phyloP scores from a whole-genome alignment of 805 yeast genomes.

The Kurtzmaniella fragi region DNA sequence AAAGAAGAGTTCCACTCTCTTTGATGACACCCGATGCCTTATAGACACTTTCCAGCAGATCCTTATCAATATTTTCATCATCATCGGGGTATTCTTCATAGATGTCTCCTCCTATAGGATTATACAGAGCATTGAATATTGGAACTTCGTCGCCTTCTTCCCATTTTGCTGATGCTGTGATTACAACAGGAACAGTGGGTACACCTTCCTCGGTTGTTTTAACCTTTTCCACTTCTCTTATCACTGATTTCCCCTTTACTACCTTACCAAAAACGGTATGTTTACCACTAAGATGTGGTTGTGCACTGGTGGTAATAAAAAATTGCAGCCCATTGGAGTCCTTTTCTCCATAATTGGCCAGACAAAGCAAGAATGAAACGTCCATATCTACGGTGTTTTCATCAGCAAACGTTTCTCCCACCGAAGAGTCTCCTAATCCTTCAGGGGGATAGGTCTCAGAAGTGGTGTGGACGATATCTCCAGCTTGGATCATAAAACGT shows the following conservation, averaged over 20 bases:
- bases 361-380: slow-evolving; percentile 48
- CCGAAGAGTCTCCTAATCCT: slow-evolving; percentile 22
- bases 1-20: slow-evolving; percentile 59
- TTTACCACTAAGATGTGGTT: slow-evolving; percentile 71
- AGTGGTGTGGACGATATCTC: slow-evolving; percentile 47
- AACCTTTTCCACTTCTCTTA: slow-evolving; percentile 57
- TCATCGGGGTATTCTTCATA: slow-evolving; percentile 80
- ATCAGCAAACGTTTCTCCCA: slow-evolving; percentile 40
- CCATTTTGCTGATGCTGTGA: slow-evolving; percentile 65
- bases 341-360: slow-evolving; percentile 50
- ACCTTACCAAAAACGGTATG: slow-evolving; percentile 78
- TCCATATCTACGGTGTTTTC: slow-evolving; percentile 51
- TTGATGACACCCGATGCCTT: slow-evolving; percentile 54
- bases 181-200: slow-evolving; percentile 39
- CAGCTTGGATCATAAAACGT: slow-evolving; percentile 69
- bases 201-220: slow-evolving; percentile 38
- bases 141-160: slow-evolving; percentile 47
- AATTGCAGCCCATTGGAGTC: slow-evolving; percentile 59
- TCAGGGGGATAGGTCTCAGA: slow-evolving; percentile 28
- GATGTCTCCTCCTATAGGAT: slow-evolving; percentile 59
- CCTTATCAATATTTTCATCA: slow-evolving; percentile 52
- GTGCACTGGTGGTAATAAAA: slow-evolving; percentile 63
- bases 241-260: slow-evolving; percentile 59
- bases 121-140: slow-evolving; percentile 57
- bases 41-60: slow-evolving; percentile 49